Base-by-base conservation (phyloP, 441 rosid genomes). In the Rhodomyrtus psidioides region DNA sequence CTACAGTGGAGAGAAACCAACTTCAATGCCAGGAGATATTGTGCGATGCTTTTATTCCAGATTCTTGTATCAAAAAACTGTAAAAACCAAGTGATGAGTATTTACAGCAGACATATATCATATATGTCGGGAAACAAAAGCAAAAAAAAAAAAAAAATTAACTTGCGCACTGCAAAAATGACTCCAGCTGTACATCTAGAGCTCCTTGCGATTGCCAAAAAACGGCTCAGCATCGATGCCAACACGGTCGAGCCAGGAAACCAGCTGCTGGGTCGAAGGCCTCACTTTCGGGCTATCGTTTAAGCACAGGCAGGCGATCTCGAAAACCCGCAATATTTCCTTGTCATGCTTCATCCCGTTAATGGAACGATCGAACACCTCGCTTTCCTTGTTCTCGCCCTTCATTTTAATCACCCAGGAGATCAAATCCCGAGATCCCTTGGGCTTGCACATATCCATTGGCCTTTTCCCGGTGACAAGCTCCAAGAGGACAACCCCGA, bases 401-500 rank as follows among this genome's bases (percentile, higher is more conserved):
- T 88, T 95, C 96, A 91, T 93, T 85, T 76, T 90, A 23, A 90
- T 81, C 28, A 91, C 96, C 96, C 93, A 91, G 9, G 95, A 90
- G 83, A 95, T 92, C 89, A 93, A 81, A 91, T 95, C 94, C 62
- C 98, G 91, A 51, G 89, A 87, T 27, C 92, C 94, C 76, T 87
- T 94, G 0, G 94, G 95, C 87, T 93, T 94, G 89, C 96, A 93
- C 89, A 95, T 93, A 89, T 95, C 98, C 93, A 95, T 92, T 0
- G 98, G 98, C 88, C 98, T 93, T 87, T 88, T 94, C 60, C 93
- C 96, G 0, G 98, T 95, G 53, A 95, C 86, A 89, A 95, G 98
- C 92, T 95, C 98, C 86, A 95, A 89, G 82, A 95, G 95, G 83
- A 95, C 98, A 75, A 95, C 98, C 17, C 98, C 98, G 23, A 94